Conservation (phyloP, 306 rosid species). For the Casuarina glauca region DNA sequence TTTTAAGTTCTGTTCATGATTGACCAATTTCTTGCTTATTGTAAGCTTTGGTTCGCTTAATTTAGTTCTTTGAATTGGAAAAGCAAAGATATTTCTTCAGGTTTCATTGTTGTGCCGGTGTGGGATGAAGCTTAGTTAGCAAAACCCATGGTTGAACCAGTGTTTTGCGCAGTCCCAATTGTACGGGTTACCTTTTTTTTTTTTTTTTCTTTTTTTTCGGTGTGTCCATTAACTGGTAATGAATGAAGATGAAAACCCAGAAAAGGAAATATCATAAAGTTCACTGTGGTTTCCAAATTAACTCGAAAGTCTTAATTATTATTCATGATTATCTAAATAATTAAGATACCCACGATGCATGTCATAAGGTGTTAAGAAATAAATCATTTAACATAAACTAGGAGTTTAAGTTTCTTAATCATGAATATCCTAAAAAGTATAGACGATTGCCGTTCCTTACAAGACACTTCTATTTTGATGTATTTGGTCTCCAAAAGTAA, state of each 20-base stretch:
- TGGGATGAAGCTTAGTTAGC: neutral
- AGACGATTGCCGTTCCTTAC: no score
- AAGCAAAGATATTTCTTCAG: neutral
- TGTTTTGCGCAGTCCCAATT: neutral
- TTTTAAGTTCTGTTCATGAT: neutral
- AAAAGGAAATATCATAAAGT: neutral
- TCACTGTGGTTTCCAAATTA: no score
- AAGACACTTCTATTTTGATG: no score
- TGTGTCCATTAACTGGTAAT: neutral
- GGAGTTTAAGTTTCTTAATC: no score
- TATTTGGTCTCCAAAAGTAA: no score
- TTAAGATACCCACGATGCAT: no score
- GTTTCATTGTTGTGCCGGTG: neutral
- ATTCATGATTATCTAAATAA: no score
- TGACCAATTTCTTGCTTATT: slow-evolving; percentile 3
- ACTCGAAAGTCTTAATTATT: no score
- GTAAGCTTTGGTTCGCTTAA: neutral
- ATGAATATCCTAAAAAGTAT: no score
- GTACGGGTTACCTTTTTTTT: neutral
- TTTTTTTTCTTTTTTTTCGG: neutral
- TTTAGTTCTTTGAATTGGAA: neutral
- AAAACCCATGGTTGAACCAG: neutral
- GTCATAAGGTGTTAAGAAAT: no score
- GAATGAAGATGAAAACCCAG: neutral
- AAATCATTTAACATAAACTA: no score